These are phyloP conservation scores for Talaromyces rugulosus DNA, from an alignment of 2,329 filamentous ascomycete species.

Conservation along the genomic window DNA sequence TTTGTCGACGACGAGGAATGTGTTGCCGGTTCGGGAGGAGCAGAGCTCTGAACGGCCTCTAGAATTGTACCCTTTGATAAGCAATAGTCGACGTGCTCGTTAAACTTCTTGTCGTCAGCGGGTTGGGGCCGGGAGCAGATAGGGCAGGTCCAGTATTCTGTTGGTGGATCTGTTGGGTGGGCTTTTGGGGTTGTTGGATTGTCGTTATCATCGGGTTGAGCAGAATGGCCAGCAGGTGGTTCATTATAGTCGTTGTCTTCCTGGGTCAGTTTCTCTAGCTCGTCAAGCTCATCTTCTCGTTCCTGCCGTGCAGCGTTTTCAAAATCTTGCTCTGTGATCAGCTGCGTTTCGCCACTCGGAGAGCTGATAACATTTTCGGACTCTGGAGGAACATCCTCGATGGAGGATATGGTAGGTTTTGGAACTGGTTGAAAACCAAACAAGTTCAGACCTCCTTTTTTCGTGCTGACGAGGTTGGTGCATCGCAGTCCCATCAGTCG, in stretches of 20 bases:
- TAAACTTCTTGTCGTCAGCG: constrained; percentile 73
- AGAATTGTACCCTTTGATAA: constrained; percentile 81
- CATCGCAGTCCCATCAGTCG: constrained; percentile 85
- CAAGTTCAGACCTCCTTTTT: constrained; percentile 75
- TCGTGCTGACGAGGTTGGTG: constrained; percentile 81
- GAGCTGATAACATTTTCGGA: neutral
- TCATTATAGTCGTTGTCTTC: constrained; percentile 27
- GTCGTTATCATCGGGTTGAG: neutral
- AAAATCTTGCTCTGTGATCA: constrained; percentile 64
- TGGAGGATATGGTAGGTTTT: constrained; percentile 8
- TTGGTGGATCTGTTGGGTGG: neutral
- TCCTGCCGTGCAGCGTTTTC: constrained; percentile 59
- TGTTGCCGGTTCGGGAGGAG: constrained; percentile 5
- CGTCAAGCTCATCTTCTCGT: constrained; percentile 57
- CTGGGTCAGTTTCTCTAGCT: constrained; percentile 60
- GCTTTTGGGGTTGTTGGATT: neutral
- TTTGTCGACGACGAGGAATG: constrained; percentile 2
- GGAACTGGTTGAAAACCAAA: constrained; percentile 53
- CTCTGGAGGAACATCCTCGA: neutral
- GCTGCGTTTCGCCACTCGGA: constrained; percentile 34
- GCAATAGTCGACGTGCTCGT: constrained; percentile 88
- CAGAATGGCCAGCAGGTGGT: neutral
- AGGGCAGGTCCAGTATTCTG: constrained; percentile 75
- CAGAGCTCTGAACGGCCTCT: constrained; percentile 62
- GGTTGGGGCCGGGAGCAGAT: constrained; percentile 75